Conservation (phyloP, 2,329 filamentous ascomycete genomes). For the Dactylellina haptotyla region DNA sequence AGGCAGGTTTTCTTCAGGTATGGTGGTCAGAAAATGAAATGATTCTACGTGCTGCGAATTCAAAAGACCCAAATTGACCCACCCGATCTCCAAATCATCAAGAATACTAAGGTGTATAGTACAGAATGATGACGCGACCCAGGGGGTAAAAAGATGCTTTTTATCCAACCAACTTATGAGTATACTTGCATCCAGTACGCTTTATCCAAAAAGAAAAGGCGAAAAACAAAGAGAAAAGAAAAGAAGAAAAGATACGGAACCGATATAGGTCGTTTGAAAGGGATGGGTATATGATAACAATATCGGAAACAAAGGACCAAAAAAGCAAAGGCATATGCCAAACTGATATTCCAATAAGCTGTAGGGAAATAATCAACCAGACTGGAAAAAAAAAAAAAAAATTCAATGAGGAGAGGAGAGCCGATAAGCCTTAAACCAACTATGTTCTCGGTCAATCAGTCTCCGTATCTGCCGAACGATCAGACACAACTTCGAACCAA, state of each 20-base stretch:
- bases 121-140: conserved; percentile 14
- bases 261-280: background rate
- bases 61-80: background rate
- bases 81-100: conserved; percentile 1
- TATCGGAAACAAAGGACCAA: no score
- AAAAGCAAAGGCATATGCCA: no score
- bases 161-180: conserved; percentile 6
- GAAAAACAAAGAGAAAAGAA: background rate
- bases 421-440: background rate
- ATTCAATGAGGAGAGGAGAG: background rate
- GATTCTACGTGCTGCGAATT: background rate
- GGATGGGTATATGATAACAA: no score
- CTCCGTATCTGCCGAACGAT: conserved; percentile 30
- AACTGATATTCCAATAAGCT: no score
- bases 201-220: background rate
- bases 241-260: background rate
- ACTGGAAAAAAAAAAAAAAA: background rate
- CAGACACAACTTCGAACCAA: conserved; percentile 46
- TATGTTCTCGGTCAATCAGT: conserved; percentile 10
- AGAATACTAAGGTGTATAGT: conserved; percentile 26
- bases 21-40: conserved; percentile 13
- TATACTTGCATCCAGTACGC: conserved; percentile 8
- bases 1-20: background rate
- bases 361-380: no score
- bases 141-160: background rate